Evolutionary conservation across 345 rosid genomes (phyloP).

Genomic region (Excoecaria agallocha): DNA sequence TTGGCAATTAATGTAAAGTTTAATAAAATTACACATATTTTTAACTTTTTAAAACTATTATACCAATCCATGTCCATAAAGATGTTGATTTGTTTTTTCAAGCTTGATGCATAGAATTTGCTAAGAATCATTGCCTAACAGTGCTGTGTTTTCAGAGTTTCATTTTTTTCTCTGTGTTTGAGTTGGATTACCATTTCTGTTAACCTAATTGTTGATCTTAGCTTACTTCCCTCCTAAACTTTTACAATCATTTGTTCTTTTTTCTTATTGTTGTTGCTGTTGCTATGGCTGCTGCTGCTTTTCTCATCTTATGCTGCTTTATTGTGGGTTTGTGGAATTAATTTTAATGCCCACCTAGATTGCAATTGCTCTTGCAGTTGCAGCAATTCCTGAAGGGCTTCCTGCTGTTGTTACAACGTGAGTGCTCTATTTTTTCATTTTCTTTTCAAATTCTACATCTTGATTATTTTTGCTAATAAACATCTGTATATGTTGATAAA

Average conservation of each 20-base stretch:
- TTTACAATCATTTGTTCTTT: background rate
- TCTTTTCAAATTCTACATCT: background rate
- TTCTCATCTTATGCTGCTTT: background rate
- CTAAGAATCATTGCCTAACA: background rate
- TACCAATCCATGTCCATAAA: background rate
- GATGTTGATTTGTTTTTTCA: background rate
- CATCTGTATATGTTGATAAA: too few species aligned
- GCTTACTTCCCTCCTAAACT: background rate
- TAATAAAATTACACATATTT: background rate
- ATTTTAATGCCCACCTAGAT: slow-evolving; percentile 58
- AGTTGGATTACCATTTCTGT: background rate
- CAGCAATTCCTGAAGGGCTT: slow-evolving; percentile 99
- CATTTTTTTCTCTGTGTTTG: background rate
- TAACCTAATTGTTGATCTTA: background rate
- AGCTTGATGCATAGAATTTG: background rate
- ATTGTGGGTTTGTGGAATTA: background rate
- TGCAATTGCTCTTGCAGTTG: slow-evolving; percentile 99
- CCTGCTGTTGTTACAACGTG: slow-evolving; percentile 99
- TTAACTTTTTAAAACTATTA: background rate
- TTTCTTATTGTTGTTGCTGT: background rate
- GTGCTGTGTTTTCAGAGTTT: background rate
- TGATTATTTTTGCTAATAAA: background rate
- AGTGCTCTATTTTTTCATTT: slow-evolving; percentile 34
- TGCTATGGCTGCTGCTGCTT: too few species aligned
- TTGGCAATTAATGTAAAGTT: background rate